Evolutionary conservation across 148 eudicot genomes (phyloP), one percentile per base, ranked within the genome.

Genomic region (Vaccinium corymbosum): DNA sequence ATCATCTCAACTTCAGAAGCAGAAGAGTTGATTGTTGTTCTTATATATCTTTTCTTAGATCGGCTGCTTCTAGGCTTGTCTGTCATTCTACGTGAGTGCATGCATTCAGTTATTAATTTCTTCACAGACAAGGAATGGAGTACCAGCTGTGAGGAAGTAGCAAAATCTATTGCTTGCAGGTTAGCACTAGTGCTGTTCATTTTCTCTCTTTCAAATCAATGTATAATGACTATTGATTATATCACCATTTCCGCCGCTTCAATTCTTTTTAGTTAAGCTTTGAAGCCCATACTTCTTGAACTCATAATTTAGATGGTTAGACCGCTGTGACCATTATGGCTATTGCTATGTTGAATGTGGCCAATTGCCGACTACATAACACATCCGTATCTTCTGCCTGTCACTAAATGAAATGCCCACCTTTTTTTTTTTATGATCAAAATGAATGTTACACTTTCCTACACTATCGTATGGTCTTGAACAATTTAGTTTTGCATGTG

Each of bases 71-170:
- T 91, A 53, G 98, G 98, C 73, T 76, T 97, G 27, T 85, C 91
- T 48, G 74, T 59, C 74, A 59, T 87, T 42, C 84, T 97, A 88
- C 61, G 85, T 72, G 91, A 92, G 56, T 91, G 93, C 83, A 66
- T 93, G 90, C 71, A 85, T 78, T 91, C 94, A 72, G 91, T 86
- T 81, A 85, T 97, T 56, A 85, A 85, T 57, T 97, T 80, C 85
- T 94, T 94, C 81, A 86, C 84, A 64, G 94, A 90, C 68, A 84
- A 86, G 46, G 97, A 93, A 87, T 97, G 98, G 98, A 72, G 79
- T 76, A 38, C 84, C 78, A 92, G 95, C 89, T 94, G 89, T 86
- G 84, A 86, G 85, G 86, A 80, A 85, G 89, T 91, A 62, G 91
- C 97, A 52, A 92, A 88, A 52, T 89, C 86, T 80, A 83, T 92